phyloP scores from a whole-genome alignment of 2,329 filamentous ascomycete species.

The Colletotrichum sp. region DNA sequence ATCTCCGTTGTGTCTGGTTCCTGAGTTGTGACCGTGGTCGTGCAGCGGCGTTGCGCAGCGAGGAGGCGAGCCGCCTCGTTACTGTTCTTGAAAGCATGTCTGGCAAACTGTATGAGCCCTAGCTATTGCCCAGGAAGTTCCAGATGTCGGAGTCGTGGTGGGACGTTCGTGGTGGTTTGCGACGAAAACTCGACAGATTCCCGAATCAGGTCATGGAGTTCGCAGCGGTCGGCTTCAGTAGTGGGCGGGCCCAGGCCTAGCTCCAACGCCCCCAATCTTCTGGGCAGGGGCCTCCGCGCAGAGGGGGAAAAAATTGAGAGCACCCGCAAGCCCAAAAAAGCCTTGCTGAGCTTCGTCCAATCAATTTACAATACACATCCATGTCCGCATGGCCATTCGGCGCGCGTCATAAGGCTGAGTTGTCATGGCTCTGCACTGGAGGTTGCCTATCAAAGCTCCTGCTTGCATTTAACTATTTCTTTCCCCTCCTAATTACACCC shows the following conservation, averaged over 20 bases:
- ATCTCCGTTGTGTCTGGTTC: conserved; percentile 43
- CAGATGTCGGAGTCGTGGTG: background rate
- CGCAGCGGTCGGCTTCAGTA: background rate
- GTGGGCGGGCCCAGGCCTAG: conserved; percentile 2
- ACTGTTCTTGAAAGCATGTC: conserved; percentile 14
- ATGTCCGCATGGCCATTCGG: background rate
- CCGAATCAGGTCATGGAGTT: conserved; percentile 14
- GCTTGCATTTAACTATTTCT: background rate
- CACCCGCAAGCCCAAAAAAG: background rate
- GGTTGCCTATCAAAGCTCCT: background rate
- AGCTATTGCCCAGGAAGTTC: background rate
- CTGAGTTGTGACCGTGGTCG: conserved; percentile 1
- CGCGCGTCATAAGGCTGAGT: conserved; percentile 19
- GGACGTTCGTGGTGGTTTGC: background rate
- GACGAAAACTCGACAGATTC: conserved; percentile 6
- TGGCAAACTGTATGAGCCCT: too few species aligned
- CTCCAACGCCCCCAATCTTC: background rate
- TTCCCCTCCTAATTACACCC: background rate
- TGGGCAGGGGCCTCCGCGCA: background rate
- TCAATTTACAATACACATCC: background rate
- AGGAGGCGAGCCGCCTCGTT: conserved; percentile 11
- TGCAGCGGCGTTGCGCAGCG: background rate
- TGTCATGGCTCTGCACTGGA: background rate
- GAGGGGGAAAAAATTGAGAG: background rate
- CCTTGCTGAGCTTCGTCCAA: conserved; percentile 1